Conservation (phyloP, 257 asterid species). For the Solanum pinnatisectum region DNA sequence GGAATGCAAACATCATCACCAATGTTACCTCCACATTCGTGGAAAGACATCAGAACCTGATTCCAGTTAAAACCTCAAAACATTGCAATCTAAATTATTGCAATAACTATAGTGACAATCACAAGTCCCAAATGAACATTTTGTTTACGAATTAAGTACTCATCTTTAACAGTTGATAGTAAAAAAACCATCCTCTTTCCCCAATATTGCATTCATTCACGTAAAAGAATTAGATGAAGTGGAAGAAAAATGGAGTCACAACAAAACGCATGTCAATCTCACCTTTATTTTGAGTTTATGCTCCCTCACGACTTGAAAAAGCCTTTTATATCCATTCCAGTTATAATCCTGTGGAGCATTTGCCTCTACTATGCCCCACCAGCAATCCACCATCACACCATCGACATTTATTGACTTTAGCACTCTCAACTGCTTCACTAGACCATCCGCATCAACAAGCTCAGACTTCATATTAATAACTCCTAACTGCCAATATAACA, state of each 20-base stretch:
- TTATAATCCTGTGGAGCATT: slow-evolving; percentile 84
- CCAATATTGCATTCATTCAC: neutral
- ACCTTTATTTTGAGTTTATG: slow-evolving; percentile 82
- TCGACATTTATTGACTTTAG: slow-evolving; percentile 68
- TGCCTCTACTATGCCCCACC: slow-evolving; percentile 99
- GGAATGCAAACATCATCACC: slow-evolving; percentile 81
- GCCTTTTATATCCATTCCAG: slow-evolving; percentile 87
- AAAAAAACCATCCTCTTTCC: neutral
- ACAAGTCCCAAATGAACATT: neutral
- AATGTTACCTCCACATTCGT: slow-evolving; percentile 74
- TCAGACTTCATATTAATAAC: slow-evolving; percentile 80
- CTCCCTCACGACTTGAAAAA: slow-evolving; percentile 73
- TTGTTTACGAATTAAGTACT: neutral
- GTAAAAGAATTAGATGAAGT: neutral
- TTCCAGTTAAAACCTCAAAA: slow-evolving; percentile 63
- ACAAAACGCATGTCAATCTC: slow-evolving; percentile 11
- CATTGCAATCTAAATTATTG: neutral
- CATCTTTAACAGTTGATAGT: neutral
- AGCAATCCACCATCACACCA: slow-evolving; percentile 87
- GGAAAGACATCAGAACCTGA: slow-evolving; percentile 81
- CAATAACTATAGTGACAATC: neutral
- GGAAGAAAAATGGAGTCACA: neutral
- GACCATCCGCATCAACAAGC: slow-evolving; percentile 81
- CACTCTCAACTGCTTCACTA: slow-evolving; percentile 68
- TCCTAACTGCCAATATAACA: slow-evolving; percentile 63